These are phyloP conservation scores for Inga leiocalycina DNA, from an alignment of 306 rosid species.

Conservation along the genomic window DNA sequence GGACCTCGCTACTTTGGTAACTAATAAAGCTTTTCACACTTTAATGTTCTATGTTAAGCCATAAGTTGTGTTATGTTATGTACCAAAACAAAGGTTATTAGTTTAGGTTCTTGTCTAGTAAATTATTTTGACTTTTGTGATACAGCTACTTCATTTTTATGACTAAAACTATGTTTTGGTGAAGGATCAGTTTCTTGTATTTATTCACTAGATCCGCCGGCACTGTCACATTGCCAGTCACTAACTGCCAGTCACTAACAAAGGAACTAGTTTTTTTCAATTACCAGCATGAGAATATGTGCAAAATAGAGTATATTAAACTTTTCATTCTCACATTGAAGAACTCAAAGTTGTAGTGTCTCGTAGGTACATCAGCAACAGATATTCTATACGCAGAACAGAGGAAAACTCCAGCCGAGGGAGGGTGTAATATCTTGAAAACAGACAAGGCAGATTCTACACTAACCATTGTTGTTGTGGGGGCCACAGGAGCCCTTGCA, in stretches of 20 bases:
- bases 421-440: constrained; percentile 28
- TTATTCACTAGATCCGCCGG: not conserved
- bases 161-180: not conserved
- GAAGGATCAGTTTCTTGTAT: not conserved
- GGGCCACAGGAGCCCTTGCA: constrained; percentile 75
- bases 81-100: too few species aligned
- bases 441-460: constrained; percentile 23
- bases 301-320: not conserved
- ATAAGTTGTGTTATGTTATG: not conserved
- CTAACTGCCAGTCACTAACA: not conserved
- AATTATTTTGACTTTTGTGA: not conserved
- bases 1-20: not conserved
- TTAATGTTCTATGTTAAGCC: not conserved
- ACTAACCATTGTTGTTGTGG: constrained; percentile 59
- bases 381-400: constrained; percentile 37
- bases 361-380: constrained; percentile 28
- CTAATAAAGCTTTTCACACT: not conserved
- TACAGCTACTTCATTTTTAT: not conserved
- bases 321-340: not conserved
- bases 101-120: not conserved
- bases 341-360: not conserved
- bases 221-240: not conserved
- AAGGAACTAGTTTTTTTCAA: not conserved
- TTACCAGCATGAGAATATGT: not conserved
- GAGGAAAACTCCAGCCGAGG: constrained; percentile 22